Base-by-base conservation (phyloP, 1,284 basidiomycete species). In the Ceratobasidium sp. region DNA sequence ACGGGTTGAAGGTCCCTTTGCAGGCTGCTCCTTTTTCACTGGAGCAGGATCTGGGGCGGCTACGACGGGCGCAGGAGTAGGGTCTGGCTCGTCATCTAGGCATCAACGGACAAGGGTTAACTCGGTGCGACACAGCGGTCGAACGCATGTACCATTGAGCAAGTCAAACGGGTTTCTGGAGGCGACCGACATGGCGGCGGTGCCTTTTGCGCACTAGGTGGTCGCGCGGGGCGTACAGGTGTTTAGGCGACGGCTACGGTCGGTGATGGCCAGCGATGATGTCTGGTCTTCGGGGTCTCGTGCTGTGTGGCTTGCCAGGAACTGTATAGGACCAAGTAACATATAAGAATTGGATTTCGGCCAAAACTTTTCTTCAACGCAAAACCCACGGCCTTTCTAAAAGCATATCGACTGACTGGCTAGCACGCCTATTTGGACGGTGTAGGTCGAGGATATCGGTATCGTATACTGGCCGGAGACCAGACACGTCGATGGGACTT, bases 351-450 rank as follows among this genome's bases (percentile, higher is more conserved):
- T 71, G 34, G 66, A 71, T 46, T 59, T 66, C 31, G 29, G 43
- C 29, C 14, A 27, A 34, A 54, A 51, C 61, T 49, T 56, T 68
- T 43, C 27, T 78, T 75, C 66, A 88, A 89, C 88, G 87, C 87
- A 83, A 86, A 77, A 82, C 78, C 73, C 89, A 89, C 77, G 91
- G 90, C 87, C 86, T 81, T 84, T 83, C 81, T 62, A 89, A 92
- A 93, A 93, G 92, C 92, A 93, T 93, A 92, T 92, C 89, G 87
- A 89, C 85, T 58, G 89, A 93, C 79, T 91, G 56, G 88, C 83
- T 84, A 84, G 88, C 87, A 87, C 89, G 87, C 91, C 89, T 83
- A 77, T 59, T 78, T 76, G 58, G 89, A 90, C 85, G 87, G 87
- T 79, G 90, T 84, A 85, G 87, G 85, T 91, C 89, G 86, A 92